phyloP scores from a whole-genome alignment of 306 rosid genomes.

The Prunus mume region DNA sequence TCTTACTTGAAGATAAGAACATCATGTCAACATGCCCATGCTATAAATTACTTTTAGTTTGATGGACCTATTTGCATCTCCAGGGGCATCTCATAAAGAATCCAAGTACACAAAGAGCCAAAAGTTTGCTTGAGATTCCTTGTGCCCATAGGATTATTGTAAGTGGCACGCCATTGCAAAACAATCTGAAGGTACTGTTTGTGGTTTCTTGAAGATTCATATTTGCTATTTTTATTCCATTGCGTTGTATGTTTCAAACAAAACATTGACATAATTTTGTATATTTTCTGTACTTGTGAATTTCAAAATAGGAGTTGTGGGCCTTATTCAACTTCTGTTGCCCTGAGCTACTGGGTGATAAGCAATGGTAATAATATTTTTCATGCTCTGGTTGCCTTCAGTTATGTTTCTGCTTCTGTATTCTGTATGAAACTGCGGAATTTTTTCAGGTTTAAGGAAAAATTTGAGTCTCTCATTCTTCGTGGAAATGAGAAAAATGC shows the following conservation, averaged over 20 bases:
- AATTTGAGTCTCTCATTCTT: constrained; percentile 65
- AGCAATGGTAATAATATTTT: constrained; percentile 55
- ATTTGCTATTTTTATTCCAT: constrained; percentile 1
- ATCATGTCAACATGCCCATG: background rate
- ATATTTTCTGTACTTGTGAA: constrained; percentile 2
- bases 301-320: constrained; percentile 72
- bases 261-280: constrained; percentile 16
- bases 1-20: constrained; percentile 1
- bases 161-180: constrained; percentile 91
- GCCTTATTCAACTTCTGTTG: constrained; percentile 90
- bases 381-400: constrained; percentile 10
- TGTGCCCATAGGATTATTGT: constrained; percentile 79
- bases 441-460: constrained; percentile 72
- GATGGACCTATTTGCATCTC: constrained; percentile 23
- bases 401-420: constrained; percentile 22
- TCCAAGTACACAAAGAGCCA: constrained; percentile 94
- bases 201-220: background rate
- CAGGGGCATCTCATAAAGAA: constrained; percentile 96
- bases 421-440: constrained; percentile 23
- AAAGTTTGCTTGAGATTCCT: constrained; percentile 90
- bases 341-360: constrained; percentile 86
- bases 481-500: constrained; percentile 89
- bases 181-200: constrained; percentile 74
- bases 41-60: constrained; percentile 3
- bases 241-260: background rate